These are phyloP conservation scores for Leptographium procerum DNA, from an alignment of 2,329 filamentous ascomycete genomes.

Conservation along the genomic window DNA sequence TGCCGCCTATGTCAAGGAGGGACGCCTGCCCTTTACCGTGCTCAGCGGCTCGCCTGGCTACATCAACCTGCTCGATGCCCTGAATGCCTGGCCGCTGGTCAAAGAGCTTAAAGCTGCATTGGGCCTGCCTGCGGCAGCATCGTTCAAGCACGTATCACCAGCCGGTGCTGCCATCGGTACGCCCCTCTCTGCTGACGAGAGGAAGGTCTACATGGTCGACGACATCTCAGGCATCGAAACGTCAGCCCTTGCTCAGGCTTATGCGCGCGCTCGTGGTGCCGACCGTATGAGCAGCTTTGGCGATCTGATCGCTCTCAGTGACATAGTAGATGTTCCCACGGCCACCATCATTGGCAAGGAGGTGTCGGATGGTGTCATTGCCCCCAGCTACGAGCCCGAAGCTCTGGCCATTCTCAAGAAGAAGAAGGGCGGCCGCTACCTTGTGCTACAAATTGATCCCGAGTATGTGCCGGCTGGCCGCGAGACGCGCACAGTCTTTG, in stretches of 20 bases:
- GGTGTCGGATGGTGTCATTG: slow-evolving; percentile 94
- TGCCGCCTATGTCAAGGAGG: slow-evolving; percentile 63
- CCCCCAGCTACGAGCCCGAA: slow-evolving; percentile 72
- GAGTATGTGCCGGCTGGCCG: slow-evolving; percentile 69
- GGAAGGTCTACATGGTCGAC: slow-evolving; percentile 97
- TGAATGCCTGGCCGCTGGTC: slow-evolving; percentile 94
- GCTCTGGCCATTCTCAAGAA: slow-evolving; percentile 87
- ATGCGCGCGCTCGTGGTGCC: slow-evolving; percentile 86
- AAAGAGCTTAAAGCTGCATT: slow-evolving; percentile 90
- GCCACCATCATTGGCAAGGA: slow-evolving; percentile 97
- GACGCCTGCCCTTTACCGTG: slow-evolving; percentile 85
- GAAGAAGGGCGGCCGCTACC: slow-evolving; percentile 97
- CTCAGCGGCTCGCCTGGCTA: slow-evolving; percentile 84
- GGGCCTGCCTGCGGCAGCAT: slow-evolving; percentile 80
- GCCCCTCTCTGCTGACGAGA: slow-evolving; percentile 74
- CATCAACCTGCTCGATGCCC: slow-evolving; percentile 90
- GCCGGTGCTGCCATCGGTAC: slow-evolving; percentile 91
- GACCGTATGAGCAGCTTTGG: slow-evolving; percentile 99
- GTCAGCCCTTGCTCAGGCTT: slow-evolving; percentile 82
- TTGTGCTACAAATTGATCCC: slow-evolving; percentile 89
- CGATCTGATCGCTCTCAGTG: slow-evolving; percentile 87
- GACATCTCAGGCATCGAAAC: slow-evolving; percentile 83
- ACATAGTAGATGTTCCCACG: slow-evolving; percentile 81
- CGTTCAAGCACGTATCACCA: slow-evolving; percentile 98
- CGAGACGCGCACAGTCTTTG: slow-evolving; percentile 83